Evolutionary conservation across 768 basidiomycete species (phyloP).

Genomic region (Hebeloma cylindrosporum): DNA sequence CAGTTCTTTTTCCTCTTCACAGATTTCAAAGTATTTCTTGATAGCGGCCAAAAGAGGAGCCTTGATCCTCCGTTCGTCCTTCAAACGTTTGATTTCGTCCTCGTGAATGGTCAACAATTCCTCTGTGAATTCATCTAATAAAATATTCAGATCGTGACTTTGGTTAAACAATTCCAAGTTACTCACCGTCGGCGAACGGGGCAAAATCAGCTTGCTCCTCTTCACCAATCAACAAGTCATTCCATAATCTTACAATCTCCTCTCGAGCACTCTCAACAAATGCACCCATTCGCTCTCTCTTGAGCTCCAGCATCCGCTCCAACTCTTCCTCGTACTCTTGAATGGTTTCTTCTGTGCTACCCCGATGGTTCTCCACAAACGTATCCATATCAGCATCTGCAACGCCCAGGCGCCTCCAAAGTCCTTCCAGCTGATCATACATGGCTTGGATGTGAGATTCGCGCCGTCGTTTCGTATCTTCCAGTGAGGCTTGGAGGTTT

Average conservation of each 20-base stretch:
- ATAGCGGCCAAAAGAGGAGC: constrained; percentile 72
- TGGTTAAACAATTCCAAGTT: background rate
- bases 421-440: constrained; percentile 89
- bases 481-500: constrained; percentile 54
- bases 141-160: no score
- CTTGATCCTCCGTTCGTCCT: constrained; percentile 80
- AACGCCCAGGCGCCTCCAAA: constrained; percentile 88
- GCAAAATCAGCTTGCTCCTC: constrained; percentile 81
- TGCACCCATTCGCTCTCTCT: constrained; percentile 81
- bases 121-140: constrained; percentile 81
- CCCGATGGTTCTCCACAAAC: constrained; percentile 87
- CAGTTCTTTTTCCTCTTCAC: constrained; percentile 86
- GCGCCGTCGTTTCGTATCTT: constrained; percentile 69
- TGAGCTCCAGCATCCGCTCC: constrained; percentile 85
- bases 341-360: constrained; percentile 76
- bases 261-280: constrained; percentile 81
- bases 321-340: constrained; percentile 87
- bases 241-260: constrained; percentile 82
- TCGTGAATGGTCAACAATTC: constrained; percentile 85
- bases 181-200: constrained; percentile 78
- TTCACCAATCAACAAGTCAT: constrained; percentile 81
- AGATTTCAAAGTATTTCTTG: constrained; percentile 89
- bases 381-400: constrained; percentile 79
- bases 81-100: constrained; percentile 77
- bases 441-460: constrained; percentile 88